Base-by-base conservation (phyloP, 2,329 filamentous ascomycete species). In the Scytalidium sp. region DNA sequence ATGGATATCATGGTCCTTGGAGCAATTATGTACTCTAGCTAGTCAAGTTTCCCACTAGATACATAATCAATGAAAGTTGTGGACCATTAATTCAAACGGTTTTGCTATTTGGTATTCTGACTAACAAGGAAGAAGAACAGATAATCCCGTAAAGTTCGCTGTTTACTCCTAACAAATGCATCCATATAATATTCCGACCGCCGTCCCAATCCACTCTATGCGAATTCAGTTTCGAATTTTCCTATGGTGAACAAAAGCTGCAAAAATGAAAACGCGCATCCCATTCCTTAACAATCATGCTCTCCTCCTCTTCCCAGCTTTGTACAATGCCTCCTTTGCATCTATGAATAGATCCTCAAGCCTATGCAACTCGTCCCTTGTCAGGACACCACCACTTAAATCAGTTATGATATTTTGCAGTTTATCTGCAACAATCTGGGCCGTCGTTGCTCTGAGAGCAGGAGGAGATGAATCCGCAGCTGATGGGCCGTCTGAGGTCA, bases 301-400 rank as follows among this genome's bases (percentile, higher is more conserved):
- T 29, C 25, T 29, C 25, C 25, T 29, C 13, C 25, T 29, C 25
- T 76, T 60, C 74, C 74, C 84, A 15, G 88, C 89, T 49, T 85
- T 81, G 64, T 87, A 88, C 46, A 92, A 76, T 65, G 87, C 83
- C 55, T 80, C 77, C 66, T 88, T 85, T 56, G 93, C 81, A 65
- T 93, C 87, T 72, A 92, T 89, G 63, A 94, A 75, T 59, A 90
- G 71, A 63, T 92, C 86, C 62, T 94, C 89, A 56, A 94, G 76
- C 63, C 85, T 77, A 51, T 84, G 78, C 47, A 90, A 80, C 53
- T 89, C 83, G 10, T 80, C 74, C 10, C 81, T 76, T 15, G 82
- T 82, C 40, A 95, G 68, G 15, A 79, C 73, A 19, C 83, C 74
- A 22, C 70, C 71, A 47, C 76, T 79, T 50, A 91, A 73, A 55